Evolutionary conservation across 306 rosid species (phyloP).

Genomic region (Elaeagnus macrophylla): DNA sequence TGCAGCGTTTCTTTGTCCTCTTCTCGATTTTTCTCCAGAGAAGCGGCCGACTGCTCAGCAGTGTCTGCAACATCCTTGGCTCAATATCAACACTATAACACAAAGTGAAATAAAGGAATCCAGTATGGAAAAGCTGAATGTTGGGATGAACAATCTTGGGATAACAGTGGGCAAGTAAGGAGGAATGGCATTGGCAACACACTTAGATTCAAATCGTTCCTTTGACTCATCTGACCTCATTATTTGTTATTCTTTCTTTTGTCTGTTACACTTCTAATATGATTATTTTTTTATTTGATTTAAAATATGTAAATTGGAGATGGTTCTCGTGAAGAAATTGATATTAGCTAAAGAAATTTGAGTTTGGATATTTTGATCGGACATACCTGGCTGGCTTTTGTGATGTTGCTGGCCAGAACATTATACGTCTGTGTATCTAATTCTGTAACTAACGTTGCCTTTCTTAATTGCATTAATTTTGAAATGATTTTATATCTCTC

Average conservation of each 20-base stretch:
- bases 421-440: neutral
- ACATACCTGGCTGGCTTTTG: no score
- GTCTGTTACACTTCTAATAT: constrained; percentile 26
- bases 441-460: no score
- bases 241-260: constrained; percentile 31
- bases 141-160: constrained; percentile 71
- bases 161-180: constrained; percentile 70
- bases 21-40: constrained; percentile 74
- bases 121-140: constrained; percentile 38
- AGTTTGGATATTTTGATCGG: constrained; percentile 10
- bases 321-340: constrained; percentile 36
- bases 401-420: constrained; percentile 2
- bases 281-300: constrained; percentile 34
- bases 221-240: neutral
- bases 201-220: neutral
- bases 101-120: constrained; percentile 37
- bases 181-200: constrained; percentile 15
- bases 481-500: no score
- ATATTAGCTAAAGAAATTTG: constrained; percentile 26
- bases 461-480: no score
- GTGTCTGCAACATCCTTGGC: constrained; percentile 83
- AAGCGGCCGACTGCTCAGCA: constrained; percentile 89
- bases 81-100: constrained; percentile 26
- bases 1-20: constrained; percentile 59
- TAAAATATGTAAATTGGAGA: constrained; percentile 49